These are phyloP conservation scores for Sporormia fimetaria DNA, from an alignment of 495 filamentous ascomycete species.

Conservation along the genomic window DNA sequence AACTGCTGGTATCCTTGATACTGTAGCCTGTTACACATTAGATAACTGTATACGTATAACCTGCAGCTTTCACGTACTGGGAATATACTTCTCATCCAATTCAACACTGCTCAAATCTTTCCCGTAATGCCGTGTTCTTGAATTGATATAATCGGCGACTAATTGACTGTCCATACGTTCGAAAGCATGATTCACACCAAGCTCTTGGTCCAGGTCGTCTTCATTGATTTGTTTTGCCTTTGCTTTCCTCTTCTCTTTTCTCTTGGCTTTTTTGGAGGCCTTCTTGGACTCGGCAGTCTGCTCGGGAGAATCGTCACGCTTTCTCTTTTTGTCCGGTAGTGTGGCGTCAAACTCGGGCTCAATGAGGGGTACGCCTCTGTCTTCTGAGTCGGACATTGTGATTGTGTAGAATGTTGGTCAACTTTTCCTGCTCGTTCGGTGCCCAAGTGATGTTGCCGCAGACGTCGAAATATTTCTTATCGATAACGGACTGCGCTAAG, in stretches of 20 bases:
- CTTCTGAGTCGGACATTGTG: slow-evolving; percentile 30
- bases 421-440: no score
- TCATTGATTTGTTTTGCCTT: slow-evolving; percentile 39
- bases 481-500: slow-evolving; percentile 7
- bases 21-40: slow-evolving; percentile 35
- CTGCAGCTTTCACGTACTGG: slow-evolving; percentile 42
- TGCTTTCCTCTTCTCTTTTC: slow-evolving; percentile 44
- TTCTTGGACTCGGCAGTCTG: slow-evolving; percentile 7
- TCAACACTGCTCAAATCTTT: slow-evolving; percentile 71
- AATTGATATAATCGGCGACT: slow-evolving; percentile 76
- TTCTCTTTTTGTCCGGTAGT: slow-evolving; percentile 27
- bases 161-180: slow-evolving; percentile 68
- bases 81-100: slow-evolving; percentile 66
- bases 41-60: slow-evolving; percentile 21
- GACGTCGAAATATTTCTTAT: slow-evolving; percentile 8
- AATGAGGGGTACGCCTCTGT: slow-evolving; percentile 25
- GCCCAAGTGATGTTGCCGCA: no score
- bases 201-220: slow-evolving; percentile 46
- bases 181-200: slow-evolving; percentile 71
- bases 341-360: slow-evolving; percentile 12
- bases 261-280: slow-evolving; percentile 37
- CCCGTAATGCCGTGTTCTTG: slow-evolving; percentile 64
- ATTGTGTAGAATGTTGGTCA: not conserved
- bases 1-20: slow-evolving; percentile 65
- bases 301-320: slow-evolving; percentile 22